A percentile compares a stretch with the other conserved stretches of the same genome.
Evolutionary conservation across 768 basidiomycete species (phyloP).

Genomic region (Chalciporus chontae): DNA sequence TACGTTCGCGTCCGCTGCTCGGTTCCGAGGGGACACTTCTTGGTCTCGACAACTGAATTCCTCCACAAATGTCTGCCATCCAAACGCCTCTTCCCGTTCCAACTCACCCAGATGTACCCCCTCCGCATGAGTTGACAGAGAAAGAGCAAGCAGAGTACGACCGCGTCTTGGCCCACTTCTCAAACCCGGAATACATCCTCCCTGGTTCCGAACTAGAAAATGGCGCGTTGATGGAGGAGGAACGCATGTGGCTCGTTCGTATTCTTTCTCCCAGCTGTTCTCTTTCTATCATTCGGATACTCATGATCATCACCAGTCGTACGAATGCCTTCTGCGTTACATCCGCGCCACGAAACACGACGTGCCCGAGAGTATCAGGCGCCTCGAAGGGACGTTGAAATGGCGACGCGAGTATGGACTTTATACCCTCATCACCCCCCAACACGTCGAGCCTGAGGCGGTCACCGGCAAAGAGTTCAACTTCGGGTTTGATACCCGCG

Average conservation of each 20-base stretch:
- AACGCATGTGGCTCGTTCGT: conserved; percentile 75
- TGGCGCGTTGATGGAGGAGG: conserved; percentile 53
- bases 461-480: conserved; percentile 79
- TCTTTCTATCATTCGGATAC: neutral
- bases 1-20: neutral
- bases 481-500: conserved; percentile 68
- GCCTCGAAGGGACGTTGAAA: conserved; percentile 67
- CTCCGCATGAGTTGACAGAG: conserved; percentile 38
- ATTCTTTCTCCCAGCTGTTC: neutral
- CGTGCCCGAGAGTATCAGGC: conserved; percentile 49
- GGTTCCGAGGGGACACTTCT: neutral
- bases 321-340: conserved; percentile 75
- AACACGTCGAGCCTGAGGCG: conserved; percentile 71
- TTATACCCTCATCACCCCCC: conserved; percentile 56
- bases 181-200: conserved; percentile 46
- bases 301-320: conserved; percentile 33
- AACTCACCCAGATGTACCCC: conserved; percentile 25
- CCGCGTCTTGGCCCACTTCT: conserved; percentile 58
- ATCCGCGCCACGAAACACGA: conserved; percentile 79
- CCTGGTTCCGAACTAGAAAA: conserved; percentile 42
- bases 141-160: conserved; percentile 48
- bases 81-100: conserved; percentile 25
- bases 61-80: conserved; percentile 12
- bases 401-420: conserved; percentile 83
- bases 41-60: too few species aligned